Conservation (phyloP, 1,139 yeast genomes). For the Petasospora rhodanensis region DNA sequence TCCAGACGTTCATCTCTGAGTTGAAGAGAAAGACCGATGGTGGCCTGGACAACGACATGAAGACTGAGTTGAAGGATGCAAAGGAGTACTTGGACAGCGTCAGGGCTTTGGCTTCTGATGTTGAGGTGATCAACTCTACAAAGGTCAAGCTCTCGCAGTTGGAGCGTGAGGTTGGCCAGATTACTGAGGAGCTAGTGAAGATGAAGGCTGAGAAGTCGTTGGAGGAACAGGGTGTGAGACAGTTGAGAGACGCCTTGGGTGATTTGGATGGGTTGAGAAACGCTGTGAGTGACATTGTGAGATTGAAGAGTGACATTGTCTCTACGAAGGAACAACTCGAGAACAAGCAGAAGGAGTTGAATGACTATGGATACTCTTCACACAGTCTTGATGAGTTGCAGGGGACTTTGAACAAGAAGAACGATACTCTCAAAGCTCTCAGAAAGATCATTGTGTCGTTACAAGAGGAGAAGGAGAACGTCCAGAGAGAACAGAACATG, state of each 20-base stretch:
- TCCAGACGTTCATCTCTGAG: slow-evolving; percentile 30
- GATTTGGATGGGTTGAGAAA: slow-evolving; percentile 26
- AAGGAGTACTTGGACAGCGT: slow-evolving; percentile 36
- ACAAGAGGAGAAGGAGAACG: slow-evolving; percentile 45
- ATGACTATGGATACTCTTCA: slow-evolving; percentile 29
- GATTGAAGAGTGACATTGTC: slow-evolving; percentile 36
- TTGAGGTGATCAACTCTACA: slow-evolving; percentile 14
- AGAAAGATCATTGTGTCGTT: slow-evolving; percentile 43
- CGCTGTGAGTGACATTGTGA: slow-evolving; percentile 36
- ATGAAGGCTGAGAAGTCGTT: neutral
- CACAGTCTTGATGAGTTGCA: slow-evolving; percentile 51
- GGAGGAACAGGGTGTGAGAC: neutral
- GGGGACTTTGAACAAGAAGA: slow-evolving; percentile 39
- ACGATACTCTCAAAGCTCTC: slow-evolving; percentile 38
- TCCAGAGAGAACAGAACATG: slow-evolving; percentile 43
- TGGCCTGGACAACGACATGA: slow-evolving; percentile 26
- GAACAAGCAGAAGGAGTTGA: slow-evolving; percentile 36
- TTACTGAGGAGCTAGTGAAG: too few relatives aligned
- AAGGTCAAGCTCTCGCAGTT: too few relatives aligned
- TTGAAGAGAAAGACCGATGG: slow-evolving; percentile 29
- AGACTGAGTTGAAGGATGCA: slow-evolving; percentile 36
- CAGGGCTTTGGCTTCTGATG: slow-evolving; percentile 18
- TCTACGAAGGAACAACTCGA: slow-evolving; percentile 34
- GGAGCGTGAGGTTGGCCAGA: too few relatives aligned
- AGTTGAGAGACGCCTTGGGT: slow-evolving; percentile 4